Conservation (phyloP, 495 filamentous ascomycete genomes). For the Talaromyces trachyspermus region DNA sequence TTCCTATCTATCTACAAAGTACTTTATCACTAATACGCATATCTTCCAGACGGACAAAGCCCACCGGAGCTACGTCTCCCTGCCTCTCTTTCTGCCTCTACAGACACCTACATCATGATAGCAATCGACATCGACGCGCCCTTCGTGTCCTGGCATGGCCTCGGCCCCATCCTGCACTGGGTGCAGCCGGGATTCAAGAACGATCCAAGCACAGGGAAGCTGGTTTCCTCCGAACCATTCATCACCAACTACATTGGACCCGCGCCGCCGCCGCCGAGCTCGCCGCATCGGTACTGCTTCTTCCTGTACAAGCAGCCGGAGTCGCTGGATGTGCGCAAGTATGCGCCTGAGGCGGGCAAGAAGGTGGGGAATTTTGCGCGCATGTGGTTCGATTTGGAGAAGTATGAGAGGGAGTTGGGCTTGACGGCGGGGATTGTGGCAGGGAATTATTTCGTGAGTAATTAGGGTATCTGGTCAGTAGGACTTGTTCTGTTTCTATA, state of each 20-base stretch:
- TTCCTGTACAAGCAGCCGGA: constrained; percentile 51
- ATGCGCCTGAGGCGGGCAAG: constrained; percentile 35
- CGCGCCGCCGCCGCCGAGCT: constrained; percentile 40
- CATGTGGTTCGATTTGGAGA: constrained; percentile 45
- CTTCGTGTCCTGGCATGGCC: constrained; percentile 34
- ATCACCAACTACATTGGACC: constrained; percentile 44
- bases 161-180: constrained; percentile 42
- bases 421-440: constrained; percentile 40
- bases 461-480: constrained; percentile 12
- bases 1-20: not conserved
- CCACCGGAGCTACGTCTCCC: constrained; percentile 22
- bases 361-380: constrained; percentile 30
- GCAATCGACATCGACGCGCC: constrained; percentile 47
- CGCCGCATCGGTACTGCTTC: constrained; percentile 51
- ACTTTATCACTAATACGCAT: too few species aligned
- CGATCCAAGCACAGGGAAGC: constrained; percentile 2
- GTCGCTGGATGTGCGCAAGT: constrained; percentile 34
- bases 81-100: constrained; percentile 12
- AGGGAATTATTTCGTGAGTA: constrained; percentile 46
- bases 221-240: constrained; percentile 17
- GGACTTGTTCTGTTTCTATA: not conserved
- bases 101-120: constrained; percentile 36
- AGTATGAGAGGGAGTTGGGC: constrained; percentile 37
- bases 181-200: constrained; percentile 38
- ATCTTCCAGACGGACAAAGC: constrained; percentile 21